phyloP scores from a whole-genome alignment of 176 grass and related monocot species.

The Raddia distichophylla region DNA sequence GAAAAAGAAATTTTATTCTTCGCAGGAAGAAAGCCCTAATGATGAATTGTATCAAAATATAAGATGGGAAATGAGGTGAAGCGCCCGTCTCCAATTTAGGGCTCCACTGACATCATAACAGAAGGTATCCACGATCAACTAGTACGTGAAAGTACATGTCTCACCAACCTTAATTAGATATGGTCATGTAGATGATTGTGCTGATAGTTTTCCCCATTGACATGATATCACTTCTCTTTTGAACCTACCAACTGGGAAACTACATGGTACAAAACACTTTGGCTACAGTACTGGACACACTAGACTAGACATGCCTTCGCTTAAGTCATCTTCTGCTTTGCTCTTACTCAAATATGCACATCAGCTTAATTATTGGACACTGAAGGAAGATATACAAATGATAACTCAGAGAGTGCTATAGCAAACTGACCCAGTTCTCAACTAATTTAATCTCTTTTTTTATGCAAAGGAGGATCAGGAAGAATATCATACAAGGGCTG shows the following conservation, averaged over 20 bases:
- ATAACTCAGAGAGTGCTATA: conserved; percentile 25
- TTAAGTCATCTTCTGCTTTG: conserved; percentile 20
- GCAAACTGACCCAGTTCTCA: conserved; percentile 28
- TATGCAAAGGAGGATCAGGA: conserved; percentile 1
- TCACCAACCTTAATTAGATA: conserved; percentile 1
- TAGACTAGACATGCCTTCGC: conserved; percentile 27
- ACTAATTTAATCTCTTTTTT: conserved; percentile 12
- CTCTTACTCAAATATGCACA: conserved; percentile 44
- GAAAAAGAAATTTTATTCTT: neutral
- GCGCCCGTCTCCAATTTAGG: conserved; percentile 14
- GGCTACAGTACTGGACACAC: conserved; percentile 32
- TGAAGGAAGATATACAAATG: conserved; percentile 32
- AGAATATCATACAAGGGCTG: conserved; percentile 43
- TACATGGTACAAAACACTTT: conserved; percentile 17
- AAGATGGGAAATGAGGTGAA: neutral
- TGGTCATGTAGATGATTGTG: neutral
- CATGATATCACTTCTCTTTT: conserved; percentile 19
- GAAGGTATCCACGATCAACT: neutral
- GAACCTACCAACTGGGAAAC: conserved; percentile 22
- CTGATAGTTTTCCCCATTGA: conserved; percentile 1
- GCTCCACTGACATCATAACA: conserved; percentile 1
- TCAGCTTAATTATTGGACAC: conserved; percentile 28
- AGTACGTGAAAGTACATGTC: neutral
- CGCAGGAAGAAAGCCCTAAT: neutral
- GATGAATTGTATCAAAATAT: neutral